Base-by-base conservation (phyloP, 78 protist genomes). In the Paulinella micropora region DNA sequence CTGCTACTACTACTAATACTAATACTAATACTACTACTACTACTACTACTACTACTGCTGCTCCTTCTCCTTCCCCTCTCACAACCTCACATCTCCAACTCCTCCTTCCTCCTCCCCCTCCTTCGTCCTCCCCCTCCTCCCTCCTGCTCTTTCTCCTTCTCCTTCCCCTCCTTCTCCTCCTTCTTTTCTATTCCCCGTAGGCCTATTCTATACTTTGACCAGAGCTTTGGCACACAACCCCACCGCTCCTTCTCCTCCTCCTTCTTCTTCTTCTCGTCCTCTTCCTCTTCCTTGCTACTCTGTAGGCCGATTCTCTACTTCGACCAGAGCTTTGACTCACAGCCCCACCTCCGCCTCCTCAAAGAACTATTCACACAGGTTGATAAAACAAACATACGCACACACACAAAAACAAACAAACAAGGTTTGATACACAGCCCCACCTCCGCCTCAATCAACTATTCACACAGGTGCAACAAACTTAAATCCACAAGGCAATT, bases 121-220 rank as follows among this genome's bases (percentile, higher is more conserved):
- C 69, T 41, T 6, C 69, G 3, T 6, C 69, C 6, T 6, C 69
- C 6, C 69, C 69, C 6, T 6, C 69, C 6, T 6, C 69, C 6
- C 69, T 6, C 6, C 69, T 6, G 3, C 69, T 6, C 6, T 6
- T 6, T 41, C 69, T 6, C 6, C 69, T 6, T 41, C 69, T 41
- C 69, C 69, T 41, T 6, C 69, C 6, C 69, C 69, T 6, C 69
- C 6, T 6, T 6, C 6, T 6, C 69, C 6, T 6, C 69, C 6
- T 28, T 28, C 26, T 28, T 9, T 79, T 28, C 83, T 79, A 4
- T 9, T 31, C 83, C 83, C 26, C 83, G 37, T 79, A 4, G 99
- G 6, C 89, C 89, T 34, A 34, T 82, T 82, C 86, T 82, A 4
- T 37, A 26, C 86, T 82, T 82, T 82, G 86, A 82, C 86, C 4